phyloP scores from a whole-genome alignment of 108 stramenopile species.

The Cyclotella atomus region DNA sequence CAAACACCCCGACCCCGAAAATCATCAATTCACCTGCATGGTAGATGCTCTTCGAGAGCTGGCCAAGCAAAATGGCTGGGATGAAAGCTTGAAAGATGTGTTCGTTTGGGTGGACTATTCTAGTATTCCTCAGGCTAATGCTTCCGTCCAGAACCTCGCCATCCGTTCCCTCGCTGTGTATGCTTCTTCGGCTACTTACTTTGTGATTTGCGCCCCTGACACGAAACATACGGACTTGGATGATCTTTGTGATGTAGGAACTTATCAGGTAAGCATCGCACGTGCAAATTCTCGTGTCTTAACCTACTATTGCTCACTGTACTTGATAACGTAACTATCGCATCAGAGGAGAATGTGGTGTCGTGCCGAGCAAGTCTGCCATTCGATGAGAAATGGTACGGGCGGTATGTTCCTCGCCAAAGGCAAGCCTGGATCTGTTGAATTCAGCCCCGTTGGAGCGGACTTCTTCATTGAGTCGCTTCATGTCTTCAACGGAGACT shows the following conservation, averaged over 20 bases:
- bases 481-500: slow-evolving; percentile 39
- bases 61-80: slow-evolving; percentile 26
- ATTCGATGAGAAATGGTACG: slow-evolving; percentile 40
- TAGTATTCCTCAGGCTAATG: slow-evolving; percentile 45
- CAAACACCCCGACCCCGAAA: slow-evolving; percentile 31
- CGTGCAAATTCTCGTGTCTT: no score
- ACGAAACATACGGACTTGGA: slow-evolving; percentile 32
- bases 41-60: slow-evolving; percentile 29
- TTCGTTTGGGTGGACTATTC: slow-evolving; percentile 52
- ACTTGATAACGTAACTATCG: no score
- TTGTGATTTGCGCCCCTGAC: slow-evolving; percentile 42
- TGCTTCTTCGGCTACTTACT: slow-evolving; percentile 44
- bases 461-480: slow-evolving; percentile 35
- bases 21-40: slow-evolving; percentile 33
- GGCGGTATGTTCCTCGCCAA: slow-evolving; percentile 42
- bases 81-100: slow-evolving; percentile 31
- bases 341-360: slow-evolving; percentile 50
- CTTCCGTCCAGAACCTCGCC: slow-evolving; percentile 33
- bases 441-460: slow-evolving; percentile 2
- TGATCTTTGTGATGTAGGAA: slow-evolving; percentile 24
- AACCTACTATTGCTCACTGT: no score
- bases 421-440: background rate
- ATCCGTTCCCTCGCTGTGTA: slow-evolving; percentile 42
- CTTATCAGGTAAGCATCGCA: no score
- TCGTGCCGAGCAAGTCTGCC: slow-evolving; percentile 48